Evolutionary conservation across 768 basidiomycete species (phyloP).

Genomic region (Goffeauzyma gilvescens): DNA sequence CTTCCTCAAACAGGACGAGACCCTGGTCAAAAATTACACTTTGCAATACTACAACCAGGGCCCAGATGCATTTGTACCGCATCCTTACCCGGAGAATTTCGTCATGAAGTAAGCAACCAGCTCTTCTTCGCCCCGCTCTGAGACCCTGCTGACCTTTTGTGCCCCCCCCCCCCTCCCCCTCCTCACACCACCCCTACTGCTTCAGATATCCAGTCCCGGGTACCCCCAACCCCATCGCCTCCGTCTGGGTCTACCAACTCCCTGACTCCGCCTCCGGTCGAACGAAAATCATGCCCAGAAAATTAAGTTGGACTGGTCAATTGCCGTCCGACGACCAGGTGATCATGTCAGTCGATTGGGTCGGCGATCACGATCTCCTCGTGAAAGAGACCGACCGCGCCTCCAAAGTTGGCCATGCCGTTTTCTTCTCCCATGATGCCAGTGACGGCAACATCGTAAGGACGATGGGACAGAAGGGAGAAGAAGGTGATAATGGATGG

Average conservation of each 20-base stretch:
- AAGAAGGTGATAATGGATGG: conserved; percentile 84
- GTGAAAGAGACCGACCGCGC: conserved; percentile 75
- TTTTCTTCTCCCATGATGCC: conserved; percentile 45
- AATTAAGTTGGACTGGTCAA: conserved; percentile 42
- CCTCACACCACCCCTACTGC: too few species aligned
- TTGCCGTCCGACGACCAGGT: conserved; percentile 47
- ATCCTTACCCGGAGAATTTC: conserved; percentile 46
- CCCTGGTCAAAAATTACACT: conserved; percentile 61
- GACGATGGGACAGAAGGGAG: conserved; percentile 59
- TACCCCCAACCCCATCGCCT: conserved; percentile 55
- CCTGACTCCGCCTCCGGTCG: conserved; percentile 34
- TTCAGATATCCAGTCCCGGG: conserved; percentile 34
- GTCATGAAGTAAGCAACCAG: conserved; percentile 29
- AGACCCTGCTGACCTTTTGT: neutral
- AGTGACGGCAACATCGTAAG: conserved; percentile 46
- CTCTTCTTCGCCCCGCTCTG: neutral
- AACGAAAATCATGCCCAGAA: conserved; percentile 12
- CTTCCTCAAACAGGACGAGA: conserved; percentile 75
- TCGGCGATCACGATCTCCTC: conserved; percentile 52
- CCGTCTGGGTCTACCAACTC: conserved; percentile 54
- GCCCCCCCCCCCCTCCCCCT: too few species aligned
- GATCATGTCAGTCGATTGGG: conserved; percentile 70
- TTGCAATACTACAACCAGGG: conserved; percentile 87
- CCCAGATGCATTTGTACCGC: conserved; percentile 45
- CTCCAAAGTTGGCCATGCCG: conserved; percentile 58